A percentile compares a stretch with the other conserved stretches of the same genome.
Conservation (phyloP, 345 rosid species). For the Noccaea bulbosa region DNA sequence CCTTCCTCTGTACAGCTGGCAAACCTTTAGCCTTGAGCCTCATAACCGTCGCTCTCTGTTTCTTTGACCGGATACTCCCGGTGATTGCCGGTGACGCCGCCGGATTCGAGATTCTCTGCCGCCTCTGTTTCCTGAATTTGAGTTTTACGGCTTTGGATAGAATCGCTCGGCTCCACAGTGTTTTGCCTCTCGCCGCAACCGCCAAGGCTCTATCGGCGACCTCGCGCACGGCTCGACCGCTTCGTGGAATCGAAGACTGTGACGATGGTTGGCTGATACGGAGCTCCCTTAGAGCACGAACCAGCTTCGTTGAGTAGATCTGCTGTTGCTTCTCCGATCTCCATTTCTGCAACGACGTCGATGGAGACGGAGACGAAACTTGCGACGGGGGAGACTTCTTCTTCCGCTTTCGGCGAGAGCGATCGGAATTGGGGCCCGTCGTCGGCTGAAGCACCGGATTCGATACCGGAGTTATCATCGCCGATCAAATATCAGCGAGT, state of each 20-base stretch:
- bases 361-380: conserved; percentile 26
- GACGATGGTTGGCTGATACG: conserved; percentile 44
- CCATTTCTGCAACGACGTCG: conserved; percentile 57
- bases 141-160: conserved; percentile 70
- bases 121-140: conserved; percentile 76
- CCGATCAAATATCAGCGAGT: neutral
- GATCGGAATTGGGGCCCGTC: conserved; percentile 49
- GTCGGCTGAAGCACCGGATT: conserved; percentile 41
- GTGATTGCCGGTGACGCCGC: conserved; percentile 29
- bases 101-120: conserved; percentile 48
- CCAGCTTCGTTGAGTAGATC: conserved; percentile 81
- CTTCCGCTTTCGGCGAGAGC: conserved; percentile 65
- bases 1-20: conserved; percentile 85
- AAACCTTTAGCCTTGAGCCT: conserved; percentile 61
- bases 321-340: conserved; percentile 79
- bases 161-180: conserved; percentile 95
- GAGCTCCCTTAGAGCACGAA: conserved; percentile 68
- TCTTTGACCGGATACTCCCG: conserved; percentile 56
- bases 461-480: conserved; percentile 42
- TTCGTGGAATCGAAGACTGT: conserved; percentile 55
- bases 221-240: conserved; percentile 74
- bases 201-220: conserved; percentile 81
- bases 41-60: conserved; percentile 66
- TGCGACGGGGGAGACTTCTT: conserved; percentile 48
- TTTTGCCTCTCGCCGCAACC: conserved; percentile 77